Conservation (phyloP, 164 flowering plant species). For the Euptelea pleiosperma region DNA sequence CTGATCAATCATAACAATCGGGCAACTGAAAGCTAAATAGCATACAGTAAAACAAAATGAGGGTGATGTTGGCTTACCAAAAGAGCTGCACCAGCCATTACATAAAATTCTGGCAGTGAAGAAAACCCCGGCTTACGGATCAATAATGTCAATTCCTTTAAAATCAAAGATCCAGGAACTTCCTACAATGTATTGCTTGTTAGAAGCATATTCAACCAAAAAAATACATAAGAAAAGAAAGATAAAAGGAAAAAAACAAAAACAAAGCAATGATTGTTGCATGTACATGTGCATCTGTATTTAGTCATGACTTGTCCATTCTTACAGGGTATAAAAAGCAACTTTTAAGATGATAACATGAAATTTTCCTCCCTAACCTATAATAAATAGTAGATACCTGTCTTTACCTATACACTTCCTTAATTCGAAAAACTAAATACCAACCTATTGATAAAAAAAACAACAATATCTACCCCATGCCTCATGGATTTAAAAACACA, state of each 20-base stretch:
- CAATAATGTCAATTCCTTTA: slow-evolving; percentile 51
- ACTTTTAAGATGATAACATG: too few relatives aligned
- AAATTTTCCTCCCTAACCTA: too few relatives aligned
- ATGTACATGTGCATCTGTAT: too few relatives aligned
- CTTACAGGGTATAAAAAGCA: too few relatives aligned
- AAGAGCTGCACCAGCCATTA: slow-evolving; percentile 71
- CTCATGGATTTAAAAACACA: too few relatives aligned
- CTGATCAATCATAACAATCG: not conserved
- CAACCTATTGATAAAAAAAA: too few relatives aligned
- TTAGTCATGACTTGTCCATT: too few relatives aligned
- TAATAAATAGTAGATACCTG: too few relatives aligned
- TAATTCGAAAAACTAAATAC: too few relatives aligned
- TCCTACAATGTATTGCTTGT: slow-evolving; percentile 37
- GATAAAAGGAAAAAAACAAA: not conserved
- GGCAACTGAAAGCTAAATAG: not conserved
- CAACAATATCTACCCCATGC: too few relatives aligned
- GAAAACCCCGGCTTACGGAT: slow-evolving; percentile 53
- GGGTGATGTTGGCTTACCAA: slow-evolving; percentile 38
- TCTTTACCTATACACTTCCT: too few relatives aligned
- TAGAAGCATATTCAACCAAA: slow-evolving; percentile 5
- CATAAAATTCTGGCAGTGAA: slow-evolving; percentile 56
- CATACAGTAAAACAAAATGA: not conserved
- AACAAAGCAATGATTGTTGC: too few relatives aligned
- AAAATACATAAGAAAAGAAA: not conserved
- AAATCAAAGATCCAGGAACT: slow-evolving; percentile 61